Percentiles rank a stretch among this genome's conserved stretches.
Conservation (phyloP, 495 filamentous ascomycete genomes). For the Trichoderma orchidacearum region DNA sequence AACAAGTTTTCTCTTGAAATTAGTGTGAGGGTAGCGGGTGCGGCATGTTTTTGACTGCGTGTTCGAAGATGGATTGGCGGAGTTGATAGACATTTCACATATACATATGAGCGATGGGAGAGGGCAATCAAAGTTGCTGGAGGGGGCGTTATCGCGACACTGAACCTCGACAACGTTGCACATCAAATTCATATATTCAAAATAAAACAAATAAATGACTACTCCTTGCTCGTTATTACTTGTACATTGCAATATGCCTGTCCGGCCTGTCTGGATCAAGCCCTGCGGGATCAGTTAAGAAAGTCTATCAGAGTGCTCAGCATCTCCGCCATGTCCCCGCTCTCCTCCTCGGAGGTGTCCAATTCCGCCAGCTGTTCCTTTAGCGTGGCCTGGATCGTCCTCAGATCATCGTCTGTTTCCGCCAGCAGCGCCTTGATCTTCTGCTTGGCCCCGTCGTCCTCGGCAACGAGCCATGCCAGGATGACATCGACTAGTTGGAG, state of each 20-base stretch:
- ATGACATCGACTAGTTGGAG: constrained; percentile 81
- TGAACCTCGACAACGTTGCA: constrained; percentile 14
- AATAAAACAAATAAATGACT: constrained; percentile 1
- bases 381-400: constrained; percentile 51
- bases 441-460: constrained; percentile 66
- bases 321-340: constrained; percentile 55
- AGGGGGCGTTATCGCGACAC: no score
- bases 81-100: no score
- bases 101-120: no score
- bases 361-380: constrained; percentile 54
- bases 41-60: no score
- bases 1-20: no score
- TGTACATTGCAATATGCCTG: no score
- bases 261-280: background rate
- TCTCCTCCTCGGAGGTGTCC: constrained; percentile 36
- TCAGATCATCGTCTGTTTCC: constrained; percentile 52
- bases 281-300: constrained; percentile 18
- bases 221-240: background rate
- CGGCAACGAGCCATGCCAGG: constrained; percentile 83
- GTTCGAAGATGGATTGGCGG: no score
- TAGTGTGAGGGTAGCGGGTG: constrained; percentile 4
- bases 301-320: constrained; percentile 51
- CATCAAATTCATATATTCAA: constrained; percentile 9
- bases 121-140: no score
- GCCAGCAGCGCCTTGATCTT: constrained; percentile 51